Conservation (phyloP, 2,329 filamentous ascomycete species). For the Sclerotinia minor region DNA sequence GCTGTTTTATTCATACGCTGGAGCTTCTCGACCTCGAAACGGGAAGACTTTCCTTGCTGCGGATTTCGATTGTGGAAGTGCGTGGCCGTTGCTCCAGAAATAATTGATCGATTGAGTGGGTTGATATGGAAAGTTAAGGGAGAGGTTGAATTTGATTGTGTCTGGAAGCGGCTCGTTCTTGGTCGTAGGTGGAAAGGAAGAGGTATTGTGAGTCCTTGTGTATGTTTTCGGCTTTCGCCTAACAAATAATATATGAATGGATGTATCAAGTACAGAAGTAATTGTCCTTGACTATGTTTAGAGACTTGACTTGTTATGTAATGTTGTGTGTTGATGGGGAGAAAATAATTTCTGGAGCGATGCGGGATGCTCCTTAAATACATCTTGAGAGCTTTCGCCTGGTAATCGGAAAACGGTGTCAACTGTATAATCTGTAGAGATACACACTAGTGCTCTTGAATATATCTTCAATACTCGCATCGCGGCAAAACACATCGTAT, state of each 20-base stretch:
- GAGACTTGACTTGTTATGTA: not conserved
- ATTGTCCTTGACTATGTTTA: not conserved
- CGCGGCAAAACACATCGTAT: not conserved
- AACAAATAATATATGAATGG: not conserved
- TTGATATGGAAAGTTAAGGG: not conserved
- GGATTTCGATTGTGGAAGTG: not conserved
- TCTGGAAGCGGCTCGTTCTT: not conserved
- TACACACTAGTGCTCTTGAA: not conserved
- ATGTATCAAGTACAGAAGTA: not conserved
- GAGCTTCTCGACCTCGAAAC: not conserved
- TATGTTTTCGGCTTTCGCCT: not conserved
- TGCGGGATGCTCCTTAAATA: not conserved
- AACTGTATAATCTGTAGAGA: not conserved
- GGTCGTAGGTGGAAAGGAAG: not conserved
- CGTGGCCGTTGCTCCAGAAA: too few relatives aligned
- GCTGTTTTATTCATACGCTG: too few relatives aligned
- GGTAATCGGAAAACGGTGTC: not conserved
- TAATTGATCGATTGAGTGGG: not conserved
- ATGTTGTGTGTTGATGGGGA: not conserved
- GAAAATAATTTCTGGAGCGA: not conserved
- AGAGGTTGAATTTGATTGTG: not conserved
- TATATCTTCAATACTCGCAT: not conserved
- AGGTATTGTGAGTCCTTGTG: not conserved
- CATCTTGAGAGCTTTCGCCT: not conserved
- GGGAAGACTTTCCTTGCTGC: not conserved